These are phyloP conservation scores for Trichoderma sp. DNA, from an alignment of 2,329 filamentous ascomycete species.

Conservation along the genomic window DNA sequence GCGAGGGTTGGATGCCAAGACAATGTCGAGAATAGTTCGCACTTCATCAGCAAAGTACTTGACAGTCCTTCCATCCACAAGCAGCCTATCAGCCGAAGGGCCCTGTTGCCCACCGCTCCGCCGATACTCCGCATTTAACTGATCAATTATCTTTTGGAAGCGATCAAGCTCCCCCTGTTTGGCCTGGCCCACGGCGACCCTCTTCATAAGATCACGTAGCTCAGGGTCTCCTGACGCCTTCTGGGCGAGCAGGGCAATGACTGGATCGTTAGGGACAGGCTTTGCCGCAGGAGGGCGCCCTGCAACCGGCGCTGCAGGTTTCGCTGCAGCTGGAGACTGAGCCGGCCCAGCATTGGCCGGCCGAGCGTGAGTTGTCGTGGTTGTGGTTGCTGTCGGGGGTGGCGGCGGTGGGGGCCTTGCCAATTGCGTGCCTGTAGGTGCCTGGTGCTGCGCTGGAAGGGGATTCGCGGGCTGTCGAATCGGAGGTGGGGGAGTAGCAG, in stretches of 20 bases:
- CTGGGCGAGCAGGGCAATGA: constrained; percentile 76
- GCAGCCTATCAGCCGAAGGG: constrained; percentile 52
- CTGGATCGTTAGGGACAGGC: constrained; percentile 58
- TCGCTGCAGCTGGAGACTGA: constrained; percentile 23
- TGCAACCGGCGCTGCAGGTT: constrained; percentile 22
- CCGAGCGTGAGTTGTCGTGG: constrained; percentile 25
- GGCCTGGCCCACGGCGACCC: constrained; percentile 73
- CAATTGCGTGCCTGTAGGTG: constrained; percentile 22
- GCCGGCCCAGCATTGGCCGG: constrained; percentile 19
- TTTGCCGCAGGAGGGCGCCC: constrained; percentile 23
- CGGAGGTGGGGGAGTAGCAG: constrained; percentile 25
- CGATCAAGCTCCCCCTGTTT: constrained; percentile 67
- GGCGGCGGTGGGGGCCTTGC: constrained; percentile 25
- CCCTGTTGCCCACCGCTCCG: constrained; percentile 49
- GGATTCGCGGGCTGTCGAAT: constrained; percentile 26
- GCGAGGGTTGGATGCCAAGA: constrained; percentile 56
- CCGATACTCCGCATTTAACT: constrained; percentile 63
- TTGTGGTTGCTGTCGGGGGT: constrained; percentile 25
- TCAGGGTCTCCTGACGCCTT: constrained; percentile 70
- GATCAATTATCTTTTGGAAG: constrained; percentile 79
- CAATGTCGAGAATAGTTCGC: constrained; percentile 55
- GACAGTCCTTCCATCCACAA: constrained; percentile 55
- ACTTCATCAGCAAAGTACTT: constrained; percentile 61
- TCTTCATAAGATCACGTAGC: constrained; percentile 76
- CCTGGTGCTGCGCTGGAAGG: constrained; percentile 22